Percentiles rank a stretch among this genome's conserved stretches.
These are phyloP conservation scores for Moniliophthora roreri DNA, from an alignment of 1,284 basidiomycete species.

Conservation along the genomic window DNA sequence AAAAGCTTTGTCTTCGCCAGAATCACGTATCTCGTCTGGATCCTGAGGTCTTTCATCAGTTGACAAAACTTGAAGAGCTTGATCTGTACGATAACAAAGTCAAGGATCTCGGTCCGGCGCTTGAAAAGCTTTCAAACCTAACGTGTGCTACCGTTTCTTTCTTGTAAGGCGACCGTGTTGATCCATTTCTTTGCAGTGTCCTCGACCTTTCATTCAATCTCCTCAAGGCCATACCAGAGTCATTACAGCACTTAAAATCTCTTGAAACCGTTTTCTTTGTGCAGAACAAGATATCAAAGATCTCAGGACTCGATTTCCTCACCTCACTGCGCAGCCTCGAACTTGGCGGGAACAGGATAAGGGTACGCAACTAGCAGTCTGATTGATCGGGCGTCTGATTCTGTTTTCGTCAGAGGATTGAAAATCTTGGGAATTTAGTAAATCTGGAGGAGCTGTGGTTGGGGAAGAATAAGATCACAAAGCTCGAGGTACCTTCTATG, in stretches of 20 bases:
- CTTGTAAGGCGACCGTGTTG: constrained; percentile 3
- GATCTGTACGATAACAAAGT: constrained; percentile 97
- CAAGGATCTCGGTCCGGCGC: constrained; percentile 65
- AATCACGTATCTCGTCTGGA: constrained; percentile 81
- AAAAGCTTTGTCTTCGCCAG: constrained; percentile 86
- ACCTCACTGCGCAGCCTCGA: constrained; percentile 81
- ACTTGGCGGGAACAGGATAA: constrained; percentile 89
- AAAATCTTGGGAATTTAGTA: constrained; percentile 80
- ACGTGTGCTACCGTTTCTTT: constrained; percentile 52
- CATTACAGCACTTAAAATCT: constrained; percentile 55
- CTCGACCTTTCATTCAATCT: constrained; percentile 97
- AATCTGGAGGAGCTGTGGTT: constrained; percentile 94
- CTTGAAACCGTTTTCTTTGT: constrained; percentile 90
- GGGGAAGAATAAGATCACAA: constrained; percentile 95
- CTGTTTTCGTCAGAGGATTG: constrained; percentile 64
- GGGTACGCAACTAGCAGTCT: constrained; percentile 49
- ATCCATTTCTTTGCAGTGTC: constrained; percentile 46
- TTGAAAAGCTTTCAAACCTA: constrained; percentile 64
- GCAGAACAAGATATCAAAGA: constrained; percentile 90
- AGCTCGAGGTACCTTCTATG: constrained; percentile 64
- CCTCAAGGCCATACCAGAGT: constrained; percentile 69
- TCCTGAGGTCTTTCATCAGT: constrained; percentile 59
- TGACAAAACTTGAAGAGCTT: constrained; percentile 80
- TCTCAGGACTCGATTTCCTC: constrained; percentile 65
- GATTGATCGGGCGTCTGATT: constrained; percentile 7